Conservation (phyloP, 495 filamentous ascomycete species). For the Penicillium lividum region DNA sequence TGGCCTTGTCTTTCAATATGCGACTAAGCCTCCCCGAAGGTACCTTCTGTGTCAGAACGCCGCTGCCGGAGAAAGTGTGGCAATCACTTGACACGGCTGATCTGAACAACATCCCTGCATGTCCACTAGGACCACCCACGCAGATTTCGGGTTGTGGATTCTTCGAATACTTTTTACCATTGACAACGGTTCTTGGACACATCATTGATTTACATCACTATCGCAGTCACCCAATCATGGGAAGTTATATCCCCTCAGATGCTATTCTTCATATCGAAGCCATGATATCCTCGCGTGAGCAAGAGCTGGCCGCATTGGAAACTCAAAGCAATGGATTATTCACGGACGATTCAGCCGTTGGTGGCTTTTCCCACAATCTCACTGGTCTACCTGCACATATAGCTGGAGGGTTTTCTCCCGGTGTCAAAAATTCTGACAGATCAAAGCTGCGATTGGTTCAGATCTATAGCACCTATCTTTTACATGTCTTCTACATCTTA, state of each 20-base stretch:
- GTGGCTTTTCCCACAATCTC: background rate
- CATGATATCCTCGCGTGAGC: slow-evolving; percentile 22
- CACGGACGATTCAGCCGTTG: background rate
- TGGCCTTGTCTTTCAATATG: slow-evolving; percentile 53
- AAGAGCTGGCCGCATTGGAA: slow-evolving; percentile 16
- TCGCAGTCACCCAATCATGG: slow-evolving; percentile 73
- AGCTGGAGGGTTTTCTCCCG: background rate
- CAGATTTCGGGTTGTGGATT: slow-evolving; percentile 40
- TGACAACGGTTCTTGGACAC: slow-evolving; percentile 82
- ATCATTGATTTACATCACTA: slow-evolving; percentile 80
- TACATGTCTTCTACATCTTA: slow-evolving; percentile 60
- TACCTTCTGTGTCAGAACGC: slow-evolving; percentile 42
- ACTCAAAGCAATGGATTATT: background rate
- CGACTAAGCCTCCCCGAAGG: slow-evolving; percentile 47
- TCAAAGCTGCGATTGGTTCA: slow-evolving; percentile 20
- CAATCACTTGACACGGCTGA: slow-evolving; percentile 31
- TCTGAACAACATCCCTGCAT: slow-evolving; percentile 24
- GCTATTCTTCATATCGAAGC: slow-evolving; percentile 21
- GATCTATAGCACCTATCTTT: slow-evolving; percentile 46
- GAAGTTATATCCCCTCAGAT: slow-evolving; percentile 30
- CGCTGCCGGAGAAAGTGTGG: slow-evolving; percentile 35
- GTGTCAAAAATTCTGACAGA: background rate
- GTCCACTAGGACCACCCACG: slow-evolving; percentile 27
- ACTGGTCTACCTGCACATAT: background rate
- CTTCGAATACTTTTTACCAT: slow-evolving; percentile 79